These are phyloP conservation scores for Aspergillus chevalieri DNA, from an alignment of 2,329 filamentous ascomycete species.

Conservation along the genomic window DNA sequence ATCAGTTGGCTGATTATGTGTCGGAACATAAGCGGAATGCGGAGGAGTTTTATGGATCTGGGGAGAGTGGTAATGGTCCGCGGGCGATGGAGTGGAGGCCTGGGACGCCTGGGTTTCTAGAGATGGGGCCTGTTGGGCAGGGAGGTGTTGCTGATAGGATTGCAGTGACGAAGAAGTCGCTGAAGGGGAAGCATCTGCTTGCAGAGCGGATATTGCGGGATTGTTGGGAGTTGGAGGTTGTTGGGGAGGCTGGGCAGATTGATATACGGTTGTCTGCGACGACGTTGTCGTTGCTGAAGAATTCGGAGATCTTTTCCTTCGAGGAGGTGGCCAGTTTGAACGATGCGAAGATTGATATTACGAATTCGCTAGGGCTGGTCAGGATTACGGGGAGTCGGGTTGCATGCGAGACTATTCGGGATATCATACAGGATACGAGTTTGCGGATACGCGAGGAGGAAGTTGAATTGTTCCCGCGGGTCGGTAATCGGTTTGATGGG, in stretches of 20 bases:
- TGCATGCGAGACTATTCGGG: slow-evolving; percentile 28
- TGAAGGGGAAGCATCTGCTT: slow-evolving; percentile 26
- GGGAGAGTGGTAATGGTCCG: neutral
- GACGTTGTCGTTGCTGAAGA: slow-evolving; percentile 25
- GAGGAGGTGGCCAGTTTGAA: slow-evolving; percentile 30
- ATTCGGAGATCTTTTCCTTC: slow-evolving; percentile 30
- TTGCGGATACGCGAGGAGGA: slow-evolving; percentile 25
- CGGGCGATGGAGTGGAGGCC: slow-evolving; percentile 22
- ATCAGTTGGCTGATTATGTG: slow-evolving; percentile 29
- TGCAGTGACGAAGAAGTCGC: slow-evolving; percentile 7
- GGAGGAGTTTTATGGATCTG: neutral
- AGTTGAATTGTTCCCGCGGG: slow-evolving; percentile 17
- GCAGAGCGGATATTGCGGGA: slow-evolving; percentile 34
- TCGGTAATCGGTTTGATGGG: slow-evolving; percentile 7
- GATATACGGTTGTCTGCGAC: slow-evolving; percentile 26
- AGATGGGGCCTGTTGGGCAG: slow-evolving; percentile 11
- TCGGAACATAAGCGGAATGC: slow-evolving; percentile 1
- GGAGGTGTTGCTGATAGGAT: slow-evolving; percentile 15
- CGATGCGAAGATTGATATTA: slow-evolving; percentile 32
- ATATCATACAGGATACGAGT: slow-evolving; percentile 26
- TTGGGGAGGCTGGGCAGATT: slow-evolving; percentile 30
- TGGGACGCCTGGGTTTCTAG: slow-evolving; percentile 25
- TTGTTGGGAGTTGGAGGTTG: slow-evolving; percentile 32
- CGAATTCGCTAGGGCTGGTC: slow-evolving; percentile 26
- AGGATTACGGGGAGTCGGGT: slow-evolving; percentile 29